Percentiles rank a stretch among this genome's conserved stretches.
Conservation (phyloP, 257 asterid genomes). For the Nicotiana sylvestris region DNA sequence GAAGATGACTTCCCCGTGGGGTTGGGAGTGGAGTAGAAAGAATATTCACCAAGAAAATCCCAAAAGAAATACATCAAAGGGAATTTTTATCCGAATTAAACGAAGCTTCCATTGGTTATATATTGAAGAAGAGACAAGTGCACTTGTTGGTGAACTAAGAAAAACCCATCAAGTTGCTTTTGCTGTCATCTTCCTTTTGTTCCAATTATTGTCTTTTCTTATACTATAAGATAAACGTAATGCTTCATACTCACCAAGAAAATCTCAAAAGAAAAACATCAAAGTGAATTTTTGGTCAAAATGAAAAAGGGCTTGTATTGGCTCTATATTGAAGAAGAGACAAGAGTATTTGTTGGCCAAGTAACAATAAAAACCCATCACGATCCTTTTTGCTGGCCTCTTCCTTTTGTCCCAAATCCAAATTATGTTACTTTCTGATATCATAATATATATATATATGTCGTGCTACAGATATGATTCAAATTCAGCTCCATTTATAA, state of each 20-base stretch:
- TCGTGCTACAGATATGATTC: background rate
- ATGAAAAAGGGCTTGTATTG: background rate
- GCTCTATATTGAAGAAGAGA: background rate
- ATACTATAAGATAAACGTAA: background rate
- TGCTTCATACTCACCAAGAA: background rate
- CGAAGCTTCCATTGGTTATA: background rate
- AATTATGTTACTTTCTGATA: background rate
- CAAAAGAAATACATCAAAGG: background rate
- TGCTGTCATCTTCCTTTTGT: background rate
- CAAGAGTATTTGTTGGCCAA: background rate
- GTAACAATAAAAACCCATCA: background rate
- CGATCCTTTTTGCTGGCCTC: background rate
- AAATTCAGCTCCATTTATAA: conserved; percentile 4
- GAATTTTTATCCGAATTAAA: background rate
- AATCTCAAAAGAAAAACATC: background rate
- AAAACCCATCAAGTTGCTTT: background rate
- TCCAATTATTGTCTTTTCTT: background rate
- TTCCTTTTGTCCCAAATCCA: background rate
- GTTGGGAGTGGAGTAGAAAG: background rate
- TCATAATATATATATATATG: background rate
- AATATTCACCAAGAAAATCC: background rate
- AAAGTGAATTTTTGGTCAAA: background rate
- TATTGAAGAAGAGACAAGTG: background rate
- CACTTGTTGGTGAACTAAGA: background rate
- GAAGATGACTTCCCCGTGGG: background rate